Conservation (phyloP, 352 stramenopile genomes). For the Pythium monospermum region DNA sequence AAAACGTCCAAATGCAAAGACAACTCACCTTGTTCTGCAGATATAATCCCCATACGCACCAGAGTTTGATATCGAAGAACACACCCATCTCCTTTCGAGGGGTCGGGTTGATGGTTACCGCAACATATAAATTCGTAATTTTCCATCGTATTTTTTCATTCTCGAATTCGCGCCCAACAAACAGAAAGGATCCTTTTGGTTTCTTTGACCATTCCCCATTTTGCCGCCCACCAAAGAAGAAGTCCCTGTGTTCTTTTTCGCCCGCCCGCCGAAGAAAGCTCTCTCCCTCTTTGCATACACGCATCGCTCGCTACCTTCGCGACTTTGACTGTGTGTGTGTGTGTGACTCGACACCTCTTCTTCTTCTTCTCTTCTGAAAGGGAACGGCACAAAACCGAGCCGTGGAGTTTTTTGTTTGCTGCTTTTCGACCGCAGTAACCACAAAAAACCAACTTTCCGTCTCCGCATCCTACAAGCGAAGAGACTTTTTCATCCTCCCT, state of each 20-base stretch:
- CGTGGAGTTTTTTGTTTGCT: slow-evolving; percentile 11
- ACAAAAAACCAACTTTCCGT: slow-evolving; percentile 2
- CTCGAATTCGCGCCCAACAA: too few species aligned
- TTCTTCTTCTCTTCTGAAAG: slow-evolving; percentile 13
- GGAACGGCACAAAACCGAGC: slow-evolving; percentile 21
- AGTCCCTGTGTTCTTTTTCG: too few species aligned
- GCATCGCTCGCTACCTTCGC: not conserved
- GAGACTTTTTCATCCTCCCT: slow-evolving; percentile 9
- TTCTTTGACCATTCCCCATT: not conserved
- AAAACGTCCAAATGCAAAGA: too few species aligned
- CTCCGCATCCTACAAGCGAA: not conserved
- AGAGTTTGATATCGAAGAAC: too few species aligned
- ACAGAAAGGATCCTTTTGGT: too few species aligned
- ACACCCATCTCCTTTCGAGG: not conserved
- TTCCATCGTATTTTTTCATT: not conserved
- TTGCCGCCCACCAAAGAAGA: not conserved
- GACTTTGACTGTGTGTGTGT: too few species aligned
- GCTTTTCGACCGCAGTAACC: not conserved
- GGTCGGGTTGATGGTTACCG: slow-evolving; percentile 7
- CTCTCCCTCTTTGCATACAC: not conserved
- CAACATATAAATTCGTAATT: too few species aligned
- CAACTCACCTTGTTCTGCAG: too few species aligned
- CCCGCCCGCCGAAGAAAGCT: not conserved
- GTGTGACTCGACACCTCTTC: not conserved
- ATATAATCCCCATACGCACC: too few species aligned